phyloP scores from a whole-genome alignment of 192 early-diverging fungal genomes.

The Coemansia sp. region DNA sequence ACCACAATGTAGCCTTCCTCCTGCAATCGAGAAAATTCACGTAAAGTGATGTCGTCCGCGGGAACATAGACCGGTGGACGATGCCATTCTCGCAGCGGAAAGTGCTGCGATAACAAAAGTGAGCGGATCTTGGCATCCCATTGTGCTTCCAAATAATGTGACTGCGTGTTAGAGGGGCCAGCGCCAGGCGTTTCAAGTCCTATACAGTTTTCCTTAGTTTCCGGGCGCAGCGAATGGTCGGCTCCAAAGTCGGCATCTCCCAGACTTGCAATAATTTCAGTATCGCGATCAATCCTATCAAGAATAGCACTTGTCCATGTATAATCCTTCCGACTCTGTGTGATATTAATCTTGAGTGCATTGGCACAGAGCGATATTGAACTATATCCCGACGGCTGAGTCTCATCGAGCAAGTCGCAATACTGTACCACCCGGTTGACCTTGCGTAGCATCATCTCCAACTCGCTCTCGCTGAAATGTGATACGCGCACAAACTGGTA shows the following conservation, averaged over 20 bases:
- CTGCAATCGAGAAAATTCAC: slow-evolving; percentile 38
- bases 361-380: slow-evolving; percentile 43
- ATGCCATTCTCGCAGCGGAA: slow-evolving; percentile 17
- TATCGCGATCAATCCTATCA: slow-evolving; percentile 29
- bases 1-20: slow-evolving; percentile 35
- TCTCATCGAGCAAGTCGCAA: slow-evolving; percentile 32
- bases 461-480: slow-evolving; percentile 30
- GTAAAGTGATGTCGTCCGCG: slow-evolving; percentile 19
- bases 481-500: slow-evolving; percentile 37
- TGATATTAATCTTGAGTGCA: slow-evolving; percentile 12
- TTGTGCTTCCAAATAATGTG: slow-evolving; percentile 20
- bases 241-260: slow-evolving; percentile 33
- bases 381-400: slow-evolving; percentile 30
- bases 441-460: slow-evolving; percentile 44
- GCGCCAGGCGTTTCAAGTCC: slow-evolving; percentile 6
- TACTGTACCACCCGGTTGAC: slow-evolving; percentile 36
- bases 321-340: slow-evolving; percentile 10
- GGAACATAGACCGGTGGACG: slow-evolving; percentile 19
- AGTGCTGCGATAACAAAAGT: background rate
- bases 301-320: slow-evolving; percentile 25
- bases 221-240: slow-evolving; percentile 11
- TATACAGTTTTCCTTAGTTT: background rate
- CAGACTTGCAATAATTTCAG: slow-evolving; percentile 29
- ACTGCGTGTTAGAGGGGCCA: slow-evolving; percentile 22
- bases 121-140: slow-evolving; percentile 20